Percentiles rank a stretch among this genome's conserved stretches.
Conservation (phyloP, 305 asterid genomes). For the Fraxinus platypoda region DNA sequence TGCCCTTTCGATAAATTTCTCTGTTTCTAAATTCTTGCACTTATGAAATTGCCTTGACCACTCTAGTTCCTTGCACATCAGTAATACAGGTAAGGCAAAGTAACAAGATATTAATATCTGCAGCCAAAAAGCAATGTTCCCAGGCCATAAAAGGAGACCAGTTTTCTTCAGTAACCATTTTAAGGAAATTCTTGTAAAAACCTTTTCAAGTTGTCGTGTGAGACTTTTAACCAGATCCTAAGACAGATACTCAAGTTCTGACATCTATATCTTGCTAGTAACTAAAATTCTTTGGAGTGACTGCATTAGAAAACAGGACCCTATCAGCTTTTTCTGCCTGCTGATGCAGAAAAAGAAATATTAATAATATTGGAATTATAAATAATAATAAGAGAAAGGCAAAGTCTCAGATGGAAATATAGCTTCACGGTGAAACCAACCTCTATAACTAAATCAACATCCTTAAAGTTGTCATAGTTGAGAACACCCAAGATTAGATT, state of each 20-base stretch:
- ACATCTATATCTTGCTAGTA: not conserved
- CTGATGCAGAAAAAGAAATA: not conserved
- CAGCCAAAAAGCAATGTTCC: not conserved
- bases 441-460: conserved; percentile 62
- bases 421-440: conserved; percentile 26
- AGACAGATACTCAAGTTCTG: not conserved
- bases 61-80: not conserved
- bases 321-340: not conserved
- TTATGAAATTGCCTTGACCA: not conserved
- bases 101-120: not conserved
- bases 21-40: conserved; percentile 6
- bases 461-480: conserved; percentile 40
- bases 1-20: not conserved
- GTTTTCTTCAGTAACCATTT: not conserved
- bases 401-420: not conserved
- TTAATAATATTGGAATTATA: not conserved
- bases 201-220: not conserved
- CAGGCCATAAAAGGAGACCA: not conserved
- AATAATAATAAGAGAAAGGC: not conserved
- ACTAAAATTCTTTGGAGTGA: not conserved
- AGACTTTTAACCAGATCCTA: not conserved
- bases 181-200: not conserved
- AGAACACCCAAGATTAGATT: conserved; percentile 45
- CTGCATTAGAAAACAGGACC: not conserved
- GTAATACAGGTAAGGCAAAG: not conserved